phyloP scores from a whole-genome alignment of 352 stramenopile genomes.

The Phytophthora sojae region DNA sequence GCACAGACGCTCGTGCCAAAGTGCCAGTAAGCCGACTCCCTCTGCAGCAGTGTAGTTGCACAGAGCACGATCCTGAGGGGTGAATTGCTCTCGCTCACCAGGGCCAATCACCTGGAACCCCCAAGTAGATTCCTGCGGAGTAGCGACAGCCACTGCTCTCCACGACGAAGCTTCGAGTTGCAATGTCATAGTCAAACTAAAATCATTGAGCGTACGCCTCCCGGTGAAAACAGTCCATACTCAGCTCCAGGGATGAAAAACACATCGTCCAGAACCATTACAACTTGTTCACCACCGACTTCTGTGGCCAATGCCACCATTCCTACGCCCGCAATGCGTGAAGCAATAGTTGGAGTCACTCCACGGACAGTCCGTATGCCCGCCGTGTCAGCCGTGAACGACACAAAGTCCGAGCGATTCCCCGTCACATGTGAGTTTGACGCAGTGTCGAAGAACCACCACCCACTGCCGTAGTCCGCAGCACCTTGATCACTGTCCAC shows the following conservation, averaged over 20 bases:
- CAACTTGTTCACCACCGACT: slow-evolving; percentile 7
- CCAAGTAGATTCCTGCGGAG: neutral
- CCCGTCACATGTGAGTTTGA: slow-evolving; percentile 11
- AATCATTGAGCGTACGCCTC: slow-evolving; percentile 9
- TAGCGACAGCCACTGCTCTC: neutral
- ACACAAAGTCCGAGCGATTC: slow-evolving; percentile 4
- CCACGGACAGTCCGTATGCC: neutral
- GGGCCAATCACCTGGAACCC: too few relatives aligned
- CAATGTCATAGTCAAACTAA: slow-evolving; percentile 6
- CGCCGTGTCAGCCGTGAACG: slow-evolving; percentile 6
- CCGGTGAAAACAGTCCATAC: too few relatives aligned
- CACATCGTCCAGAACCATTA: slow-evolving; percentile 13
- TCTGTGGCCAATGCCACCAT: neutral
- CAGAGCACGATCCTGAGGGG: too few relatives aligned
- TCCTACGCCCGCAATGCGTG: neutral
- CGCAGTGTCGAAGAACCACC: too few relatives aligned
- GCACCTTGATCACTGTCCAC: too few relatives aligned
- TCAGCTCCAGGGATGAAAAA: slow-evolving; percentile 12
- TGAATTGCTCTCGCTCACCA: too few relatives aligned
- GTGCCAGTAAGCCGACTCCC: slow-evolving; percentile 5
- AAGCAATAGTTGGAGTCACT: slow-evolving; percentile 1
- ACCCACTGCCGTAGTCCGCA: too few relatives aligned
- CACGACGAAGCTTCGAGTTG: slow-evolving; percentile 6
- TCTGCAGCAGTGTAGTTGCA: slow-evolving; percentile 6
- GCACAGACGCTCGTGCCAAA: neutral